These are phyloP conservation scores for Teunomyces panamensis DNA, from an alignment of 805 yeast species.

Conservation along the genomic window DNA sequence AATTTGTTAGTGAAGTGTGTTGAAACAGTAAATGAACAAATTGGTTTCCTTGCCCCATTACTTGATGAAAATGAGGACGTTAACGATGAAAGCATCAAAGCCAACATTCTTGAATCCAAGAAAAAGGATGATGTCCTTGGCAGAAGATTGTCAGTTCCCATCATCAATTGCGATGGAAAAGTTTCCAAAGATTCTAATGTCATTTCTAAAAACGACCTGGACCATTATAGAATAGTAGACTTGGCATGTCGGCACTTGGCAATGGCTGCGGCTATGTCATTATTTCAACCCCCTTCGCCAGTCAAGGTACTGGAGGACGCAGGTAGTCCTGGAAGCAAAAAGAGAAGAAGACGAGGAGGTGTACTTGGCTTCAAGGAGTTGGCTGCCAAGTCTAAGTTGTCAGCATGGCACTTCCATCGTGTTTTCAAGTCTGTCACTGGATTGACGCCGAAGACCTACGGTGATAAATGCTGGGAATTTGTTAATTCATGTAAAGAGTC, in stretches of 20 bases:
- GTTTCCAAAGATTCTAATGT: slow-evolving; percentile 22
- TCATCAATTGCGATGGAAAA: slow-evolving; percentile 21
- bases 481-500: slow-evolving; percentile 19
- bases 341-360: slow-evolving; percentile 69
- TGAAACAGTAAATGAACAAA: slow-evolving; percentile 49
- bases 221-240: slow-evolving; percentile 66
- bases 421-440: slow-evolving; percentile 86
- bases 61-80: slow-evolving; percentile 44
- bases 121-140: slow-evolving; percentile 19
- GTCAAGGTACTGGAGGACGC: slow-evolving; percentile 16
- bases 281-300: slow-evolving; percentile 21
- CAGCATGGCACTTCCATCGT: slow-evolving; percentile 93
- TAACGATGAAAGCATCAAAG: slow-evolving; percentile 35
- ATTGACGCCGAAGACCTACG: slow-evolving; percentile 83
- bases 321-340: slow-evolving; percentile 21
- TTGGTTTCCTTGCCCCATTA: slow-evolving; percentile 57
- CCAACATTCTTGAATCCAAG: slow-evolving; percentile 29
- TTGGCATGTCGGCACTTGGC: slow-evolving; percentile 84
- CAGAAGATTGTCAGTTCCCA: slow-evolving; percentile 31
- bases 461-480: slow-evolving; percentile 73
- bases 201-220: slow-evolving; percentile 58
- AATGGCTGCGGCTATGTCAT: slow-evolving; percentile 61
- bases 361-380: slow-evolving; percentile 81
- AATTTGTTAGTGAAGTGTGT: slow-evolving; percentile 49
- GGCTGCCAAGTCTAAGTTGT: slow-evolving; percentile 76